Evolutionary conservation across 768 basidiomycete genomes (phyloP).

Genomic region (Suillus weaverae): DNA sequence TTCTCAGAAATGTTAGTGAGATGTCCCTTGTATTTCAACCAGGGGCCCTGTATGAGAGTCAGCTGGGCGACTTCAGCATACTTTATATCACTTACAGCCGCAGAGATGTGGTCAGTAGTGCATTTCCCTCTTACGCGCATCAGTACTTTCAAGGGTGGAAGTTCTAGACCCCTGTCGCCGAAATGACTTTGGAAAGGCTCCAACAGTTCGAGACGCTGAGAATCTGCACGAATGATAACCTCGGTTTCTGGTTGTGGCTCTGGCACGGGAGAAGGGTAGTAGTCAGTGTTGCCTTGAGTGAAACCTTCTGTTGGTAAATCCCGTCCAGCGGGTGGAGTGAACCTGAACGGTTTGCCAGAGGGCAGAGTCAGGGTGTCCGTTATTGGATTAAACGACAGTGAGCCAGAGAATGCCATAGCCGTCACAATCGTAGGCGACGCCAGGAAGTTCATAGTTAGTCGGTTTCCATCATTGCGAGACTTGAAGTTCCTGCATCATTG

Average conservation of each 20-base stretch:
- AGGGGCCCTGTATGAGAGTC: slow-evolving; percentile 67
- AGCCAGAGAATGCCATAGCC: slow-evolving; percentile 95
- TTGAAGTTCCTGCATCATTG: slow-evolving; percentile 64
- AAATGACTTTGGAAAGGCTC: slow-evolving; percentile 86
- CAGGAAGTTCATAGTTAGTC: slow-evolving; percentile 94
- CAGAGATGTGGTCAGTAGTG: slow-evolving; percentile 98
- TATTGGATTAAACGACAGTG: slow-evolving; percentile 90
- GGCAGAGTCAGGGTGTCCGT: slow-evolving; percentile 69
- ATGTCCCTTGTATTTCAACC: slow-evolving; percentile 99
- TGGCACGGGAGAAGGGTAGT: slow-evolving; percentile 77
- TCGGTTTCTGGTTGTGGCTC: slow-evolving; percentile 72
- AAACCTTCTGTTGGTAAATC: slow-evolving; percentile 86
- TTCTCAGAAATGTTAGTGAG: slow-evolving; percentile 96
- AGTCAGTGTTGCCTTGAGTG: slow-evolving; percentile 66
- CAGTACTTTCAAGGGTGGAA: slow-evolving; percentile 80
- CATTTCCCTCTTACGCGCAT: slow-evolving; percentile 97
- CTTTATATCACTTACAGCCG: slow-evolving; percentile 60
- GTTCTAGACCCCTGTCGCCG: slow-evolving; percentile 60
- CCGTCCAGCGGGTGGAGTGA: slow-evolving; percentile 79
- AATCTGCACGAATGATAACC: slow-evolving; percentile 74
- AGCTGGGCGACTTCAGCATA: neutral
- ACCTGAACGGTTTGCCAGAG: slow-evolving; percentile 79
- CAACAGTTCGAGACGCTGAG: slow-evolving; percentile 83
- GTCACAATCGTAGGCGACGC: slow-evolving; percentile 97
- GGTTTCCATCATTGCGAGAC: slow-evolving; percentile 95